phyloP scores from a whole-genome alignment of 805 yeast species.

The Ogataea pini region DNA sequence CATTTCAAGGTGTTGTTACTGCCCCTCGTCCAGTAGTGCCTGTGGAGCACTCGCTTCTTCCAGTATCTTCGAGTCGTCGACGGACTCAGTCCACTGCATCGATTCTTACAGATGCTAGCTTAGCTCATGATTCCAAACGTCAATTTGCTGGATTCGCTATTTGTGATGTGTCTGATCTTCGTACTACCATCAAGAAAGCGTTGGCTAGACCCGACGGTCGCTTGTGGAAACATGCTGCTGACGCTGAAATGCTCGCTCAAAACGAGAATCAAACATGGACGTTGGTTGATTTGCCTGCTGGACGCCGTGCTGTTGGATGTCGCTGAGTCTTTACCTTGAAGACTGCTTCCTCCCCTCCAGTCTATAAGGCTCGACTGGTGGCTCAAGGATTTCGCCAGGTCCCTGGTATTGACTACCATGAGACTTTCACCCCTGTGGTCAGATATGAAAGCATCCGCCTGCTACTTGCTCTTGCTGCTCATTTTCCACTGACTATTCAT shows the following conservation, averaged over 20 bases:
- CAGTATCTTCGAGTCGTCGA: too few species aligned
- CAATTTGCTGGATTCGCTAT: background rate
- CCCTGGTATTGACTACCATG: background rate
- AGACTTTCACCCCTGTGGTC: conserved; percentile 1
- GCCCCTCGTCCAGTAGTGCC: too few species aligned
- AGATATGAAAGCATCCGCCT: background rate
- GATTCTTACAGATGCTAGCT: too few species aligned
- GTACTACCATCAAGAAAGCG: background rate
- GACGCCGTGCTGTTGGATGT: background rate
- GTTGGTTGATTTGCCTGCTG: background rate
- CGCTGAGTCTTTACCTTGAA: conserved; percentile 3
- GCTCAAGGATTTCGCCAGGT: conserved; percentile 6
- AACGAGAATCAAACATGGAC: background rate
- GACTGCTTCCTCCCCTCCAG: background rate
- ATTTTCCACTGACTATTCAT: background rate
- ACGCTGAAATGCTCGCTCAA: background rate
- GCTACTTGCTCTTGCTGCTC: conserved; percentile 1
- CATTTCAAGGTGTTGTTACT: too few species aligned
- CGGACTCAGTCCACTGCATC: background rate
- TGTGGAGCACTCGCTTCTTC: too few species aligned
- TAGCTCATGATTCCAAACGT: background rate
- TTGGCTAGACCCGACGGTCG: background rate
- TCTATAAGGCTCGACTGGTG: conserved; percentile 3
- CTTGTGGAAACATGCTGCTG: background rate
- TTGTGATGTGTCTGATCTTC: background rate